Evolutionary conservation across 257 asterid species (phyloP), one percentile per base, ranked within the genome.

Genomic region (Rauvolfia tetraphylla): DNA sequence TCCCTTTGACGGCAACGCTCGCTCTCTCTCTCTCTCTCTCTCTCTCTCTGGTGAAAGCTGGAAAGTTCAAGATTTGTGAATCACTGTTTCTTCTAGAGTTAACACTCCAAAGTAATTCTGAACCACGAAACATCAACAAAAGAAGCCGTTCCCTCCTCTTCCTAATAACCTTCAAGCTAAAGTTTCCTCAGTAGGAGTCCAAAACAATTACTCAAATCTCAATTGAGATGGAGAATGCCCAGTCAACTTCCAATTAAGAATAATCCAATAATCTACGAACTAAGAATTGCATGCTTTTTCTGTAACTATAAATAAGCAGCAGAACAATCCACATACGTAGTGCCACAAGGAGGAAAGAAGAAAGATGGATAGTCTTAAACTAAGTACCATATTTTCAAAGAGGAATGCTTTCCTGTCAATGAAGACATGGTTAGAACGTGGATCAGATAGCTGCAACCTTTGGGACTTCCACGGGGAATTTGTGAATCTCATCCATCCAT

Each of bases 381-480:
- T 65, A 36, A 34, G 46, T 20, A 22, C 70, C 18, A 63, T 31
- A 63, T 33, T 59, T 29, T 63, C 44, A 33, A 34, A 63, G 15
- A 65, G 25, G 20, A 27, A 25, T 9, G 7, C 12, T 25, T 27
- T 27, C 66, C 17, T 58, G 18, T 27, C 39, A 61, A 61, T 18
- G 29, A 31, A 38, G 72, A 27, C 18, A 10, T 6, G 15, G 49
- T 44, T 67, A 67, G 72, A 66, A 66, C 41, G 2, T 23, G 34
- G 72, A 67, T 67, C 49, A 67, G 61, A 81, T 61, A 29, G 78
- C 14, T 31, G 86, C 68, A 29, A 83, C 84, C 70, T 71, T 77
- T 15, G 89, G 89, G 36, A 86, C 80, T 38, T 79, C 81, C 27
- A 83, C 83, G 0, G 89, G 89, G 75, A 83, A 86, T 56, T 79